phyloP scores from a whole-genome alignment of 2,329 filamentous ascomycete genomes.

The Cordyceps tenuipes region DNA sequence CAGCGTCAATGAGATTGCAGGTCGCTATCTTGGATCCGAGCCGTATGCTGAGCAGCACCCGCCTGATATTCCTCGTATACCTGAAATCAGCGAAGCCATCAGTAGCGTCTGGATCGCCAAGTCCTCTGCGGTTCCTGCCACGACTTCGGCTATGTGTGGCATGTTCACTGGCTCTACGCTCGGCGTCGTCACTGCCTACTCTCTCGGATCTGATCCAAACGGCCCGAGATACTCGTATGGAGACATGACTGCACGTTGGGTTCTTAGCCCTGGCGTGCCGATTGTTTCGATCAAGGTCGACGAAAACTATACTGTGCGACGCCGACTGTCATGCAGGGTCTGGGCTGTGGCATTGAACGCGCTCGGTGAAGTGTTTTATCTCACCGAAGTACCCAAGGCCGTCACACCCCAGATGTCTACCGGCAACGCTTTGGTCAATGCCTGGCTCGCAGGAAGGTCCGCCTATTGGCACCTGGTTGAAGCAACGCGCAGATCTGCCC shows the following conservation, averaged over 20 bases:
- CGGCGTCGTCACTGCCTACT: constrained; percentile 75
- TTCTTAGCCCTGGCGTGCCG: constrained; percentile 83
- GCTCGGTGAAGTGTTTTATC: constrained; percentile 81
- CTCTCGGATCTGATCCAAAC: constrained; percentile 52
- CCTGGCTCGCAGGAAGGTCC: constrained; percentile 73
- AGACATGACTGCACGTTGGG: constrained; percentile 81
- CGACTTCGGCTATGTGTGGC: constrained; percentile 70
- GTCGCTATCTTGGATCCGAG: constrained; percentile 62
- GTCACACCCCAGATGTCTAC: constrained; percentile 39
- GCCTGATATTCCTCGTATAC: constrained; percentile 69
- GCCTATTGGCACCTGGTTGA: constrained; percentile 78
- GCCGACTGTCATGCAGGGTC: constrained; percentile 61
- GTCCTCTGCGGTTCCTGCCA: constrained; percentile 58
- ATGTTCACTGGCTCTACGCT: constrained; percentile 77
- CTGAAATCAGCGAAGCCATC: constrained; percentile 60
- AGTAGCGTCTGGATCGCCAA: constrained; percentile 88
- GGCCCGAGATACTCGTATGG: constrained; percentile 60
- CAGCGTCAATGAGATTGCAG: constrained; percentile 62
- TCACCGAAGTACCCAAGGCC: constrained; percentile 60
- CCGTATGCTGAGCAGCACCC: constrained; percentile 53
- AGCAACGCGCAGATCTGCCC: constrained; percentile 62
- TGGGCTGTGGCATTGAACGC: constrained; percentile 96
- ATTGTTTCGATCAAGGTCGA: constrained; percentile 80
- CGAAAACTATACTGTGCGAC: constrained; percentile 66
- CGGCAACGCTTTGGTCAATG: constrained; percentile 53